These are phyloP conservation scores for Macrophomina tecta DNA, from an alignment of 2,329 filamentous ascomycete genomes.

Conservation along the genomic window DNA sequence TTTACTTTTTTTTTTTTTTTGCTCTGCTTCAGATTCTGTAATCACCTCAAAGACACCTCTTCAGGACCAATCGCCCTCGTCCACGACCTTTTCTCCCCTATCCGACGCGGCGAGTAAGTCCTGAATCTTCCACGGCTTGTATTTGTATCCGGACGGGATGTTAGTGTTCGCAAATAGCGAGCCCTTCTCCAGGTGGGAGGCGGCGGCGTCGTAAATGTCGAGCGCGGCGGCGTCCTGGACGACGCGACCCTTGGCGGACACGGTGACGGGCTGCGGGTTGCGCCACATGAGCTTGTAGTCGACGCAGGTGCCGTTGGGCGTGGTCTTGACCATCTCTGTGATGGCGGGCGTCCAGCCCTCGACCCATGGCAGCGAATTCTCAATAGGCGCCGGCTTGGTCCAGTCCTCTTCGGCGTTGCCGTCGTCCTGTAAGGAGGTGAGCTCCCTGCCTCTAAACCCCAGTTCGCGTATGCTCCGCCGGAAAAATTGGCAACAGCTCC, in stretches of 20 bases:
- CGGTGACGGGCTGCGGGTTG: conserved; percentile 60
- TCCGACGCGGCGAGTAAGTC: neutral
- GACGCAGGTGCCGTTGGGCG: conserved; percentile 45
- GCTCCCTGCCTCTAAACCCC: too few relatives aligned
- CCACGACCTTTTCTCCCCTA: neutral
- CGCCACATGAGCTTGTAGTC: conserved; percentile 64
- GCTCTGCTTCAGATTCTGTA: too few relatives aligned
- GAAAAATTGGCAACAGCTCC: too few relatives aligned
- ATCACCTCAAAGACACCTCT: too few relatives aligned
- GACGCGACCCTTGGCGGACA: conserved; percentile 56
- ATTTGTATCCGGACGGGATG: neutral
- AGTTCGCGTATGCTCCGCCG: too few relatives aligned
- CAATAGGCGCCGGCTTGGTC: neutral
- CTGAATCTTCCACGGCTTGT: neutral
- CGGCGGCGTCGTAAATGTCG: neutral
- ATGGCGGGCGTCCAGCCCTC: conserved; percentile 43
- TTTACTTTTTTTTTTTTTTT: too few relatives aligned
- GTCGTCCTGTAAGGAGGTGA: neutral
- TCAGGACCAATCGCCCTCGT: neutral
- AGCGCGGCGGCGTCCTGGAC: conserved; percentile 46
- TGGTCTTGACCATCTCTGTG: conserved; percentile 43
- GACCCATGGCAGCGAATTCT: conserved; percentile 25
- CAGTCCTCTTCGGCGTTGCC: neutral
- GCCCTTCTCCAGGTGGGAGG: neutral
- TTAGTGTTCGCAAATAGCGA: neutral